Conservation (phyloP, 2,329 filamentous ascomycete species). For the Colletotrichum echinochloae region DNA sequence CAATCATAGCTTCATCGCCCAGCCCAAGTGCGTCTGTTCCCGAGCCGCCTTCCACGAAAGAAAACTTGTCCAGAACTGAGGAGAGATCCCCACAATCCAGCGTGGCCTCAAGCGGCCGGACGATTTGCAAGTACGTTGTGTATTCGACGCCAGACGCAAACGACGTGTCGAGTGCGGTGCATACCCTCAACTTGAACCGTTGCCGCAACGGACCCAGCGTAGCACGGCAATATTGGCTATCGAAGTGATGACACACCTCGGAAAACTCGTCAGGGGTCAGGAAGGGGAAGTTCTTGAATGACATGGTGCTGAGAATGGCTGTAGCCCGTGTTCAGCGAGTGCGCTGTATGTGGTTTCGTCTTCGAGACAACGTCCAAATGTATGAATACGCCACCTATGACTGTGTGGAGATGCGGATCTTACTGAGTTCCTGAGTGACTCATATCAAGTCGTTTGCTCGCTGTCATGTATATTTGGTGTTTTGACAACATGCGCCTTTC, state of each 20-base stretch:
- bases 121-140: constrained; percentile 67
- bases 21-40: constrained; percentile 42
- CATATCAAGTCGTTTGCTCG: not conserved
- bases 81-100: constrained; percentile 60
- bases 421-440: not conserved
- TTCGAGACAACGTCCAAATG: not conserved
- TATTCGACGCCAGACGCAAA: constrained; percentile 58
- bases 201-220: constrained; percentile 66
- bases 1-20: constrained; percentile 61
- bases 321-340: too few relatives aligned
- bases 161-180: constrained; percentile 61
- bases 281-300: constrained; percentile 69
- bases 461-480: not conserved
- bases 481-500: not conserved
- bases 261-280: constrained; percentile 72
- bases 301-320: constrained; percentile 5
- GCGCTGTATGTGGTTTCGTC: not conserved
- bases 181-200: constrained; percentile 66
- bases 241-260: constrained; percentile 72
- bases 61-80: constrained; percentile 59
- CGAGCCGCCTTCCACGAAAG: constrained; percentile 50
- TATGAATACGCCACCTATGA: not conserved
- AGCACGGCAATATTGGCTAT: constrained; percentile 68
- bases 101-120: constrained; percentile 61
- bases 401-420: not conserved